Conservation (phyloP, 257 asterid species). For the Nicotiana tabacum region DNA sequence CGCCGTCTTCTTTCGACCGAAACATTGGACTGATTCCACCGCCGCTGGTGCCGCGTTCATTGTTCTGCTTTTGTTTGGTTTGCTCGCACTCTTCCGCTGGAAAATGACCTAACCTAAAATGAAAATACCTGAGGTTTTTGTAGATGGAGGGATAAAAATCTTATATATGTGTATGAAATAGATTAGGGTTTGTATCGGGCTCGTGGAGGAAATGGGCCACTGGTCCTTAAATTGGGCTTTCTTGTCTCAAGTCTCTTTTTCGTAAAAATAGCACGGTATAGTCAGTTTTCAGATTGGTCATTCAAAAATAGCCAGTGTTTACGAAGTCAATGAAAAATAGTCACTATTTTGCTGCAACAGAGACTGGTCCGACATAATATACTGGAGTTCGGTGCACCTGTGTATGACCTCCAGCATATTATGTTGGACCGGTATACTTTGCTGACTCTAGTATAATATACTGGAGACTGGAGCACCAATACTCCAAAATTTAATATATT, state of each 20-base stretch:
- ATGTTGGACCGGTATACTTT: too few relatives aligned
- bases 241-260: background rate
- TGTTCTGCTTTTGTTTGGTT: background rate
- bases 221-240: background rate
- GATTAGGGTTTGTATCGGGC: conserved; percentile 1
- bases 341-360: too few relatives aligned
- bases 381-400: too few relatives aligned
- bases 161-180: background rate
- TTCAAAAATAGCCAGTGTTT: too few relatives aligned
- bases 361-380: too few relatives aligned
- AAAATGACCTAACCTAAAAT: background rate
- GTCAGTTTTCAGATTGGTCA: too few relatives aligned
- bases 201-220: background rate
- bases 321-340: too few relatives aligned
- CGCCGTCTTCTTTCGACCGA: conserved; percentile 2
- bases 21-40: conserved; percentile 7
- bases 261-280: too few relatives aligned
- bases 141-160: background rate
- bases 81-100: background rate
- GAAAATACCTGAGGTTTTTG: background rate
- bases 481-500: too few relatives aligned
- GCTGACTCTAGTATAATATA: too few relatives aligned
- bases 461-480: too few relatives aligned
- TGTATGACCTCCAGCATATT: too few relatives aligned
- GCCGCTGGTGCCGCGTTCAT: conserved; percentile 4